These are phyloP conservation scores for Chalciporus pseudorubinellus DNA, from an alignment of 768 basidiomycete species.

Conservation along the genomic window DNA sequence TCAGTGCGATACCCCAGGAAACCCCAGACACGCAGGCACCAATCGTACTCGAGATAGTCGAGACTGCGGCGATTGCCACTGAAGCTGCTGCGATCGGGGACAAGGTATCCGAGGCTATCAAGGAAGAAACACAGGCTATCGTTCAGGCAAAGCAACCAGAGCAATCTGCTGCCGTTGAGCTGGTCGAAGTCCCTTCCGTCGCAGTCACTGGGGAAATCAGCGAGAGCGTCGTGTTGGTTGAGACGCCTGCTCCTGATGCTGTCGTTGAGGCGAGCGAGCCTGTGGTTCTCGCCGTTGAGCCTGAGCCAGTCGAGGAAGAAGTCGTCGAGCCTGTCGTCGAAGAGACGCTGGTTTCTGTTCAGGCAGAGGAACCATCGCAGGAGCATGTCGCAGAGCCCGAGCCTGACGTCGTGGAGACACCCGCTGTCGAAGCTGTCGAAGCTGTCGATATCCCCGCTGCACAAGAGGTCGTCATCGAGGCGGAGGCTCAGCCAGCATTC, in stretches of 20 bases:
- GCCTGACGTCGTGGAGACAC: slow-evolving; percentile 2
- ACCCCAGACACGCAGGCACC: background rate
- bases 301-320: background rate
- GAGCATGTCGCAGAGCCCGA: background rate
- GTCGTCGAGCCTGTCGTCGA: background rate
- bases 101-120: background rate
- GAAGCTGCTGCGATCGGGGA: background rate
- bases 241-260: background rate
- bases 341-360: background rate
- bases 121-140: background rate
- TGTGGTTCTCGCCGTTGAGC: too few relatives aligned
- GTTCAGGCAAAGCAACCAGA: background rate
- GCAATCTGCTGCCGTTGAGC: background rate
- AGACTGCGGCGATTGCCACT: background rate
- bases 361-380: slow-evolving; percentile 4
- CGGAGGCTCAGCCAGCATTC: slow-evolving; percentile 11
- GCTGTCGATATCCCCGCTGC: slow-evolving; percentile 1
- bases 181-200: background rate
- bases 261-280: background rate
- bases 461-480: slow-evolving; percentile 8
- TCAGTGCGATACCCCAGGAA: background rate
- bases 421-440: slow-evolving; percentile 6
- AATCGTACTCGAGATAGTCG: background rate
- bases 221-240: slow-evolving; percentile 1
- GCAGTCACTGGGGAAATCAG: background rate